Conservation (phyloP, 208 protist genomes). For the Leishmania mexicana region DNA sequence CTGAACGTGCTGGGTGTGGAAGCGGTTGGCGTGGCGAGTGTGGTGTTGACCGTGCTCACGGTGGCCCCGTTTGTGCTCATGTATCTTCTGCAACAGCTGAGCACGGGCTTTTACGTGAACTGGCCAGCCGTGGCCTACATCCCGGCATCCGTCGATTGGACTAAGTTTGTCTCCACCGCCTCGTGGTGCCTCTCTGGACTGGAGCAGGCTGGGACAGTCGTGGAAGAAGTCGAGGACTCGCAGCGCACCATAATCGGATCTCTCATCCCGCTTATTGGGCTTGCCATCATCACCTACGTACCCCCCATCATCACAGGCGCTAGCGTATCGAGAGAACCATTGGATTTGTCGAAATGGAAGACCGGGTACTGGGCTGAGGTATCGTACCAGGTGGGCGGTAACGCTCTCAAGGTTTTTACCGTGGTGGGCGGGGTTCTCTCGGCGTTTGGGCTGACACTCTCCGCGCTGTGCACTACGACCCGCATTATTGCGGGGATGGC, state of each 20-base stretch:
- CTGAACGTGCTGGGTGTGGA: slow-evolving; percentile 76
- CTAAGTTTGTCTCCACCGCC: slow-evolving; percentile 72
- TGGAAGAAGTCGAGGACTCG: slow-evolving; percentile 69
- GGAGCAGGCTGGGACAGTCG: slow-evolving; percentile 74
- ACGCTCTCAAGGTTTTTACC: slow-evolving; percentile 48
- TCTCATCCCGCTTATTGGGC: slow-evolving; percentile 64
- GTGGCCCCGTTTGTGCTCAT: slow-evolving; percentile 67
- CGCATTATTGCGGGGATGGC: slow-evolving; percentile 70
- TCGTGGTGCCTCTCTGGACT: slow-evolving; percentile 87
- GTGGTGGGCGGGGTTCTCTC: slow-evolving; percentile 65
- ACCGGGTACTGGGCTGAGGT: slow-evolving; percentile 77
- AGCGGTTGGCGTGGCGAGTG: slow-evolving; percentile 60
- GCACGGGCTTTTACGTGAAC: slow-evolving; percentile 68
- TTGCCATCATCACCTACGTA: slow-evolving; percentile 75
- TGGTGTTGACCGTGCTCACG: slow-evolving; percentile 59
- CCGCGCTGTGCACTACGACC: slow-evolving; percentile 75
- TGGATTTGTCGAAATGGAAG: slow-evolving; percentile 62
- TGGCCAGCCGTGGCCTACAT: slow-evolving; percentile 70
- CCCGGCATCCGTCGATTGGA: slow-evolving; percentile 60
- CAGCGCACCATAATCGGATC: slow-evolving; percentile 66
- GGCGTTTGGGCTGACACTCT: slow-evolving; percentile 68
- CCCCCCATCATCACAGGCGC: slow-evolving; percentile 71
- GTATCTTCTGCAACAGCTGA: slow-evolving; percentile 60
- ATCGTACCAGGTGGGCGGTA: slow-evolving; percentile 50
- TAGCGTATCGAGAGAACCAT: slow-evolving; percentile 44